These are phyloP conservation scores for Lachancea cidri DNA, from an alignment of 805 yeast genomes.

Conservation along the genomic window DNA sequence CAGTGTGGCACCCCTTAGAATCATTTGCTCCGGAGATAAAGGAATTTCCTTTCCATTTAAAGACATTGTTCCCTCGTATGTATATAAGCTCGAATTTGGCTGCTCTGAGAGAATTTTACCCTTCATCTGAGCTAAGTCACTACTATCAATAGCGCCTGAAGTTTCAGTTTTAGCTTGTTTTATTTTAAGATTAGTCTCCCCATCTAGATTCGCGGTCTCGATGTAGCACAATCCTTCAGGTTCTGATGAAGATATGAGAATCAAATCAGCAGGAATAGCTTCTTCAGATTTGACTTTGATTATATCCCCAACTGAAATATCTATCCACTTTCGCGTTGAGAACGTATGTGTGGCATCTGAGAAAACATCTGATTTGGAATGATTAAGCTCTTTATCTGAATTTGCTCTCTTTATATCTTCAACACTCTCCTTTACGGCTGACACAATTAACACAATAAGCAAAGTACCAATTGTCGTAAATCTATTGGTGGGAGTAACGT, in stretches of 20 bases:
- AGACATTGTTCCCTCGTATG: slow-evolving; percentile 80
- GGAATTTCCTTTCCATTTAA: slow-evolving; percentile 60
- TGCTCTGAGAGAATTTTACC: slow-evolving; percentile 77
- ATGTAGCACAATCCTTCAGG: slow-evolving; percentile 98
- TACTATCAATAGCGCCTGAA: slow-evolving; percentile 60
- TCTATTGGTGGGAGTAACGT: slow-evolving; percentile 92
- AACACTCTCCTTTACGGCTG: slow-evolving; percentile 84
- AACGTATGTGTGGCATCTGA: slow-evolving; percentile 56
- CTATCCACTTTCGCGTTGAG: slow-evolving; percentile 69
- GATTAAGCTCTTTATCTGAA: slow-evolving; percentile 86
- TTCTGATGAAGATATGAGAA: slow-evolving; percentile 84
- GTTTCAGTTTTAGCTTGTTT: slow-evolving; percentile 86
- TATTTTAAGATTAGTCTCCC: slow-evolving; percentile 94
- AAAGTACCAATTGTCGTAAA: slow-evolving; percentile 93
- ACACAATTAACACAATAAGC: slow-evolving; percentile 75
- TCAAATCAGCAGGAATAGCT: slow-evolving; percentile 89
- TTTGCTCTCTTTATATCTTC: slow-evolving; percentile 86
- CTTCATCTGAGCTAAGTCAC: slow-evolving; percentile 45
- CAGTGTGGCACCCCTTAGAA: slow-evolving; percentile 91
- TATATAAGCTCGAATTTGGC: slow-evolving; percentile 90
- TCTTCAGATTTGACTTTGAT: slow-evolving; percentile 81
- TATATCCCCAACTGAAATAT: slow-evolving; percentile 86
- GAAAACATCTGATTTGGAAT: slow-evolving; percentile 66
- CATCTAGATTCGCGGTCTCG: slow-evolving; percentile 96
- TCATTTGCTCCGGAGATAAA: slow-evolving; percentile 82